Conservation (phyloP, 129 eudicot species). For the Kitagawia praeruptora region DNA sequence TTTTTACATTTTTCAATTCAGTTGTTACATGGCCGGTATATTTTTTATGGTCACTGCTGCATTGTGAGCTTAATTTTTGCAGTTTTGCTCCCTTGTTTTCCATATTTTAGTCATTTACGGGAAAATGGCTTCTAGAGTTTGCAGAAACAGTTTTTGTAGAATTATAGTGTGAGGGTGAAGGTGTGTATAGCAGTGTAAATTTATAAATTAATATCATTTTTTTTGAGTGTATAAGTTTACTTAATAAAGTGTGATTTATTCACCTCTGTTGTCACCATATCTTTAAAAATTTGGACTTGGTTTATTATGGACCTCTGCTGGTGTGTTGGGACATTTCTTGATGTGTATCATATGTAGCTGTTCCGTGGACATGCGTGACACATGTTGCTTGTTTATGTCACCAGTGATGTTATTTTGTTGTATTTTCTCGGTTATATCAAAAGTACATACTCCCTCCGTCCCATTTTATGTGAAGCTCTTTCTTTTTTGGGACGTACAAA, state of each 20-base stretch:
- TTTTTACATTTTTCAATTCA: not conserved
- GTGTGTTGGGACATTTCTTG: not conserved
- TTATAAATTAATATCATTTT: slow-evolving; percentile 17
- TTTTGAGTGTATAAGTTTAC: no score
- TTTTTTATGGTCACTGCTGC: slow-evolving; percentile 33
- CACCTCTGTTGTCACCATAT: not conserved
- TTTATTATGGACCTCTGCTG: not conserved
- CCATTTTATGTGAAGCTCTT: no score
- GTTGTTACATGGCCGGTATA: slow-evolving; percentile 13
- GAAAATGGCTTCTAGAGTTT: slow-evolving; percentile 28
- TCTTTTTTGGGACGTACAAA: no score
- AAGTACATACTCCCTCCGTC: no score
- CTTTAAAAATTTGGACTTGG: not conserved
- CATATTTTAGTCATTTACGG: slow-evolving; percentile 23
- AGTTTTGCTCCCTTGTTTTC: slow-evolving; percentile 27
- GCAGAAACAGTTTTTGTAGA: slow-evolving; percentile 28
- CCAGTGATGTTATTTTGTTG: no score
- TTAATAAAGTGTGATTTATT: slow-evolving; percentile 27
- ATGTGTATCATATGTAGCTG: not conserved
- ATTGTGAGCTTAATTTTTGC: slow-evolving; percentile 43
- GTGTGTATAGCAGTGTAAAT: slow-evolving; percentile 47
- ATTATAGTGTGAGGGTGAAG: slow-evolving; percentile 29
- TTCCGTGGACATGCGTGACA: not conserved
- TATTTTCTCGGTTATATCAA: no score
- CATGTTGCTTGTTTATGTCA: not conserved